A percentile compares a stretch with the other conserved stretches of the same genome.
Conservation (phyloP, 495 filamentous ascomycete species). For the Talaromyces proteolyticus region DNA sequence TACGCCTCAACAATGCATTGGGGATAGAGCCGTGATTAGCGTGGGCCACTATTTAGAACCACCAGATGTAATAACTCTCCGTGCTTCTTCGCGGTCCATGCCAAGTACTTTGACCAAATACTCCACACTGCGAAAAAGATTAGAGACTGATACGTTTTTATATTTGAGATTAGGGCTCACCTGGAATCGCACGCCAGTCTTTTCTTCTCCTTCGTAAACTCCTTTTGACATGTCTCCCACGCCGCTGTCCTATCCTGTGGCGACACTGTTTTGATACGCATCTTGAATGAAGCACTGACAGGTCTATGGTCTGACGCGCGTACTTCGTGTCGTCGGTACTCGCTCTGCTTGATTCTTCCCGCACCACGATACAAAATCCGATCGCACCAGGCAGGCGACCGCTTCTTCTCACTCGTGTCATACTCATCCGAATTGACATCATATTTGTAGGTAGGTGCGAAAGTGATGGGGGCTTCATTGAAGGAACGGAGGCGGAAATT, state of each 20-base stretch:
- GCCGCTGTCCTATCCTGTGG: slow-evolving; percentile 54
- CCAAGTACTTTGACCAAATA: slow-evolving; percentile 49
- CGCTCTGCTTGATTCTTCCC: slow-evolving; percentile 76
- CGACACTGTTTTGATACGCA: slow-evolving; percentile 75
- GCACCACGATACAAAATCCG: slow-evolving; percentile 79
- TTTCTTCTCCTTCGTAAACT: slow-evolving; percentile 64
- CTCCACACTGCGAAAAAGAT: slow-evolving; percentile 32
- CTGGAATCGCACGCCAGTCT: slow-evolving; percentile 58
- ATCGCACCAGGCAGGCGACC: slow-evolving; percentile 97
- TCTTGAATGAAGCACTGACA: slow-evolving; percentile 75
- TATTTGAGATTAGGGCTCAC: slow-evolving; percentile 23
- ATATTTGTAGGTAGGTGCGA: slow-evolving; percentile 97
- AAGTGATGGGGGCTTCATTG: slow-evolving; percentile 77
- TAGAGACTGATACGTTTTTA: not conserved
- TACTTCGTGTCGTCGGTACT: slow-evolving; percentile 86
- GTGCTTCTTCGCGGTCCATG: slow-evolving; percentile 40
- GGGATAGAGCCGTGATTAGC: not conserved
- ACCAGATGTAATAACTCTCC: slow-evolving; percentile 9
- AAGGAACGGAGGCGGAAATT: slow-evolving; percentile 84
- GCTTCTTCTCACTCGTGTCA: slow-evolving; percentile 89
- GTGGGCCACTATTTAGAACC: not conserved
- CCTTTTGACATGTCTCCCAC: slow-evolving; percentile 65
- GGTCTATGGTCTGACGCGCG: slow-evolving; percentile 88
- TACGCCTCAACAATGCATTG: not conserved
- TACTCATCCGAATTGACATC: slow-evolving; percentile 93